Evolutionary conservation across 352 stramenopile species (phyloP).

Genomic region (Phytophthora hibernalis): DNA sequence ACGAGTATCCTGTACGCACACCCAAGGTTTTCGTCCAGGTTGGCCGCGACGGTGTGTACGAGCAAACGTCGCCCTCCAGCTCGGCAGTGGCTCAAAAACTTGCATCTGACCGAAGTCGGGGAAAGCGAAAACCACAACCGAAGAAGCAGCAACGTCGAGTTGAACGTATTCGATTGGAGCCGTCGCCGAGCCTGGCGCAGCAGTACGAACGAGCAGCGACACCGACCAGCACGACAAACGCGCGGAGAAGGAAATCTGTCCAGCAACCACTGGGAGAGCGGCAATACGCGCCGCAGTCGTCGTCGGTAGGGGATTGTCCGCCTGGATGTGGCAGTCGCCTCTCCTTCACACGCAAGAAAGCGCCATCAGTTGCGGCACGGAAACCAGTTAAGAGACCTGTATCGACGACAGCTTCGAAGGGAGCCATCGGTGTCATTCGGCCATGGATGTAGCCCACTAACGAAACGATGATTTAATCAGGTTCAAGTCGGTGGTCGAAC

Average conservation of each 20-base stretch:
- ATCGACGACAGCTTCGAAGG: slow-evolving; percentile 22
- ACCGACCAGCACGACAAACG: slow-evolving; percentile 16
- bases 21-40: slow-evolving; percentile 63
- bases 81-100: slow-evolving; percentile 52
- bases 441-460: slow-evolving; percentile 38
- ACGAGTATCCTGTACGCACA: slow-evolving; percentile 41
- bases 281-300: slow-evolving; percentile 4
- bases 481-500: too few species aligned
- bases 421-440: slow-evolving; percentile 32
- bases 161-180: slow-evolving; percentile 58
- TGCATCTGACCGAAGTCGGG: slow-evolving; percentile 33
- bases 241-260: slow-evolving; percentile 27
- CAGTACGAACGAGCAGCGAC: slow-evolving; percentile 54
- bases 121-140: slow-evolving; percentile 30
- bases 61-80: slow-evolving; percentile 32
- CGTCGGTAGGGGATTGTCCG: slow-evolving; percentile 25
- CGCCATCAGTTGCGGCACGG: slow-evolving; percentile 9
- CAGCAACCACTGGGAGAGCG: slow-evolving; percentile 16
- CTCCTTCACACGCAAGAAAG: slow-evolving; percentile 33
- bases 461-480: too few species aligned
- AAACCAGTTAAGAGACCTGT: slow-evolving; percentile 24
- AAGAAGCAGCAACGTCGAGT: slow-evolving; percentile 35
- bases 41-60: slow-evolving; percentile 45
- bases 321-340: slow-evolving; percentile 38
- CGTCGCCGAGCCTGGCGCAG: slow-evolving; percentile 52